Conservation (phyloP, 345 rosid species). For the Punica granatum region DNA sequence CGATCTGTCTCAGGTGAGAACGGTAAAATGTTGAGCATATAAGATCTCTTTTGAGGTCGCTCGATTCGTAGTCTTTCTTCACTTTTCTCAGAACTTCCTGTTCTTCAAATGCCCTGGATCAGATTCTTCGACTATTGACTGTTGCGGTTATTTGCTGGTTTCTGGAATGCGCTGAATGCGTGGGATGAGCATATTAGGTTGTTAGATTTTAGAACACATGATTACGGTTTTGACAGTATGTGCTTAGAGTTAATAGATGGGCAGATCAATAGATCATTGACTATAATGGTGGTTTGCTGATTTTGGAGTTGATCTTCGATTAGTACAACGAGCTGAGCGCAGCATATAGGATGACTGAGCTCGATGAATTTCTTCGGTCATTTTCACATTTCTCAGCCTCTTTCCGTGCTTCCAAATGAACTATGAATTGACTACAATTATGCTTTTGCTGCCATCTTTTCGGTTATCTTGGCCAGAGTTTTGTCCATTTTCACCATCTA, state of each 20-base stretch:
- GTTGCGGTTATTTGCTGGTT: background rate
- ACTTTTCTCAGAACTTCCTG: background rate
- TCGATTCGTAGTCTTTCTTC: background rate
- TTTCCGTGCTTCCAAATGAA: background rate
- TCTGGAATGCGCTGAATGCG: background rate
- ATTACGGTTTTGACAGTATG: too few species aligned
- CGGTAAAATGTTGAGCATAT: background rate
- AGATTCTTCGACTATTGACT: background rate
- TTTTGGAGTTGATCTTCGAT: background rate
- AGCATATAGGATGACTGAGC: background rate
- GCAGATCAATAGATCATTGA: background rate
- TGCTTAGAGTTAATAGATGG: background rate
- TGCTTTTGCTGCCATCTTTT: background rate
- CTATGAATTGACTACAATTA: background rate
- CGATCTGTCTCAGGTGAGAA: constrained; percentile 66
- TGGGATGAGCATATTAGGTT: background rate
- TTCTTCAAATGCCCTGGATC: background rate
- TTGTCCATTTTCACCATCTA: background rate
- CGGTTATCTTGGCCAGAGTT: background rate
- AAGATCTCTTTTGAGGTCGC: background rate
- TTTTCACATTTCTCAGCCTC: background rate
- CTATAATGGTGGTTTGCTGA: background rate
- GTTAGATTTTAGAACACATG: background rate
- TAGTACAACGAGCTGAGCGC: background rate
- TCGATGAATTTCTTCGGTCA: background rate